Evolutionary conservation across 371 early-diverging fungal species (phyloP), one percentile per base, ranked within the genome.

Genomic region (Chytridium lagenaria): DNA sequence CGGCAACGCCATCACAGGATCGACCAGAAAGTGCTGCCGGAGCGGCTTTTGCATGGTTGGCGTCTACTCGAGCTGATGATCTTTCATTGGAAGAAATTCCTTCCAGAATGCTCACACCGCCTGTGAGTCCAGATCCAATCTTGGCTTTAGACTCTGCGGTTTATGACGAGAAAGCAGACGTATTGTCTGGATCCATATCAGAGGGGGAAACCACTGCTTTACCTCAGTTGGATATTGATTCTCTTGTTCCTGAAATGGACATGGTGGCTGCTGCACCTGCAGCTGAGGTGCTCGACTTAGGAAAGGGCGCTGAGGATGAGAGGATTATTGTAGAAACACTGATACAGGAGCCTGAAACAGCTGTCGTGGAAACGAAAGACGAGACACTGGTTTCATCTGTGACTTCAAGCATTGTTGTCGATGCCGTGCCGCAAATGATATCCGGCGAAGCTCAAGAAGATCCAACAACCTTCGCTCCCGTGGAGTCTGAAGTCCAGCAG

Each of bases 21-120:
- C 12, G 55, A 26, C 55, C 55, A 5, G 55, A 52, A 26, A 52
- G 55, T 26, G 55, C 55, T 52, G 55, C 55, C n/a, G 55, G 55
- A 15, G 55, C 23, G 7, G 55, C 55, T 26, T 52, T 52, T 12
- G 55, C 12, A 12, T 52, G 12, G n/a, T 26, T 52, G 55, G 26
- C 12, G 12, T 5, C 55, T 22, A 26, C n/a, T 26, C 12, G 12
- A 23, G 26, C 55, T 22, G 16, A 7, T 5, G 55, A 52, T 12
- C 55, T 52, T 10, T 52, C 55, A 26, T 5, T n/a, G 12, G 55
- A 52, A 23, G 23, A 7, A 5, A n/a, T 52, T 52, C 55, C 55
- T 5, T 5, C 26, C 5, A 12, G 55, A 26, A 52, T 52, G 55
- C 26, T 52, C 5, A 52, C 55, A 52, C 55, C 55, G n/a, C 55